Conservation (phyloP, 2,329 filamentous ascomycete species). For the Didymella lethalis region DNA sequence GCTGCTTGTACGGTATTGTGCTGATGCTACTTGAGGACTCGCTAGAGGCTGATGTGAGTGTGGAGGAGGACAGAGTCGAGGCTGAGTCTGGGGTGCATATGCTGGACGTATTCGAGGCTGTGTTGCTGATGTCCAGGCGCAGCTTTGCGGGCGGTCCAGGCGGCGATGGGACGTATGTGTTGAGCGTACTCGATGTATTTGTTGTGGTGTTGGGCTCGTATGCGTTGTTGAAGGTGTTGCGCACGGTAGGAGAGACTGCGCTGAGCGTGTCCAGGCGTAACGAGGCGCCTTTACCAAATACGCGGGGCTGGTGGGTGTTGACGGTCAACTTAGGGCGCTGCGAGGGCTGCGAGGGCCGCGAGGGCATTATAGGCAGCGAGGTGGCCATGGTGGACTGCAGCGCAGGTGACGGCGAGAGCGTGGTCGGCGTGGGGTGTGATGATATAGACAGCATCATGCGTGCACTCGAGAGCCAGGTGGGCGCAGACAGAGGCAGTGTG, state of each 20-base stretch:
- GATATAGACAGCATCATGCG: slow-evolving; percentile 51
- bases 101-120: slow-evolving; percentile 30
- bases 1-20: slow-evolving; percentile 55
- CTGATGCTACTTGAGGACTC: slow-evolving; percentile 45
- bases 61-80: slow-evolving; percentile 52
- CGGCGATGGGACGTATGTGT: slow-evolving; percentile 31
- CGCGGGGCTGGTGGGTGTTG: slow-evolving; percentile 61
- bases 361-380: slow-evolving; percentile 56
- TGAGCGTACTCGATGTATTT: slow-evolving; percentile 18
- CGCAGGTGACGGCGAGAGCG: slow-evolving; percentile 40
- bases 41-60: slow-evolving; percentile 51
- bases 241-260: slow-evolving; percentile 66
- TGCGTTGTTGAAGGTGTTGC: slow-evolving; percentile 69
- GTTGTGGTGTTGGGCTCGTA: slow-evolving; percentile 53
- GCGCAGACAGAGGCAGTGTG: slow-evolving; percentile 19
- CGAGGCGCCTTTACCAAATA: slow-evolving; percentile 63
- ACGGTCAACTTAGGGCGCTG: slow-evolving; percentile 67
- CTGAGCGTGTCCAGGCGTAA: slow-evolving; percentile 63
- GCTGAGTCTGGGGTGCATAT: slow-evolving; percentile 47
- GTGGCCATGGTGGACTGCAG: slow-evolving; percentile 51
- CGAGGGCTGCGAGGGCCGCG: slow-evolving; percentile 39
- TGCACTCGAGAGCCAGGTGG: slow-evolving; percentile 13
- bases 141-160: slow-evolving; percentile 41
- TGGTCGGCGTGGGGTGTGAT: slow-evolving; percentile 42
- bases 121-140: slow-evolving; percentile 47